Evolutionary conservation across 1,139 yeast genomes (phyloP), one percentile per base, ranked within the genome.

Genomic region (Magnusiomyces suaveolens): DNA sequence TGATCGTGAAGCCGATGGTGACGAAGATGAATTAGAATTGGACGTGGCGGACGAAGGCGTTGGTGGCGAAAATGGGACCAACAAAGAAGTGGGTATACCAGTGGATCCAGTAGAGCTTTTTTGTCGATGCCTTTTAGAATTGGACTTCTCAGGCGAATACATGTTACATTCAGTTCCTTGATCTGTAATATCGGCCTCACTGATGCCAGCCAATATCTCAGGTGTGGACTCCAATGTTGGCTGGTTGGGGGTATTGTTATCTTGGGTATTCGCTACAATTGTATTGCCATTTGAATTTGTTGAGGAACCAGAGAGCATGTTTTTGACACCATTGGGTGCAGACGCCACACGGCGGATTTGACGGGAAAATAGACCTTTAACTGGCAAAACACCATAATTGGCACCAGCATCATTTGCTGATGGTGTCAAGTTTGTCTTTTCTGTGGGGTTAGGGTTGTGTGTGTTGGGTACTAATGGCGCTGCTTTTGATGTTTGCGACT

Each of bases 261-360:
- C 49, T 44, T 56, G 39, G 43, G 56, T 47, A 29, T 46, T 38
- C 16, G 51, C 50, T n/a, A 50, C 32, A 43, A 26, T n/a, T 23
- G n/a, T n/a, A n/a, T 26, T 25, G 46, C n/a, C 18, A 20, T 16
- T 24, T 14, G 53, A 44, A 21, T 32, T 46, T 32, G 32, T 8
- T 8, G 41, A 41, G 33, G 55, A 33, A 41, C 50, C 52, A 8
- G 52, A 49, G 18, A 65, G 59, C 58, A 68, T 60, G 41, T 60
- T 64, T 54, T 66, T 65, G 52, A 78, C 64, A 14, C 76, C 85
- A 54, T 84, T 72, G 1, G 95, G 95, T 0, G 94, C 94, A 0
- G 94, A 86, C 0, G 94, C 90, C 1, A 85, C 94, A 55, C 94
- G 74, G 58, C 92, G 73, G 32, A 86, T 72, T 3, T 81, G 80